Evolutionary conservation across 768 basidiomycete genomes (phyloP).

Genomic region (Pisolithus tinctorius): DNA sequence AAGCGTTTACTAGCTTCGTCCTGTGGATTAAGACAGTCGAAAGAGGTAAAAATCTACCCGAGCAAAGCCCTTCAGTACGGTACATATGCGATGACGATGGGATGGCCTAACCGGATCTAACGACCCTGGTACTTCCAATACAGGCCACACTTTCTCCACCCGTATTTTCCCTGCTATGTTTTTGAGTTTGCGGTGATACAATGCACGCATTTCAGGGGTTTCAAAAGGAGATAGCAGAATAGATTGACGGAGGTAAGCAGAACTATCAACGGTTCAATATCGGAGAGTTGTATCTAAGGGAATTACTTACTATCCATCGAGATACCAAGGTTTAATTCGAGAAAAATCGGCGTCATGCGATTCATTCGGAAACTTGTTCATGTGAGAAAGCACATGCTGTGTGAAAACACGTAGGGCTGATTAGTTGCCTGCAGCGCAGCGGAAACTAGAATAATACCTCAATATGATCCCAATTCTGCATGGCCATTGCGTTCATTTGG

Average conservation of each 20-base stretch:
- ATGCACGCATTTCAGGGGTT: conserved; percentile 76
- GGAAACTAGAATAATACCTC: conserved; percentile 48
- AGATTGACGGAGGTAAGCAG: conserved; percentile 82
- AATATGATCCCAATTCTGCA: conserved; percentile 99
- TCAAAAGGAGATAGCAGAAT: conserved; percentile 84
- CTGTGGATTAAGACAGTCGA: conserved; percentile 62
- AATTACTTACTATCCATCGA: conserved; percentile 78
- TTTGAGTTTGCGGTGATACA: conserved; percentile 69
- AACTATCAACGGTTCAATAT: conserved; percentile 36
- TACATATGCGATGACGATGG: background rate
- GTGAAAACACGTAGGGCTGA: background rate
- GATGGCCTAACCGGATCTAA: conserved; percentile 60
- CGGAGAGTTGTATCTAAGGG: background rate
- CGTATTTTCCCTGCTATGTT: conserved; percentile 85
- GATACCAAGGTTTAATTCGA: conserved; percentile 95
- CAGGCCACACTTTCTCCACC: conserved; percentile 59
- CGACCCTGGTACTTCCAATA: conserved; percentile 76
- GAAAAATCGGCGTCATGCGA: conserved; percentile 95
- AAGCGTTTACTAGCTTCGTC: conserved; percentile 87
- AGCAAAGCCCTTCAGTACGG: background rate
- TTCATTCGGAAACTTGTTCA: conserved; percentile 89
- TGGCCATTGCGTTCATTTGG: conserved; percentile 85
- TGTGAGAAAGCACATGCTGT: conserved; percentile 77
- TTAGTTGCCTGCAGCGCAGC: background rate
- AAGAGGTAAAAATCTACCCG: conserved; percentile 61